phyloP scores from a whole-genome alignment of 371 early-diverging fungal species.

The Rhizomucor miehei region DNA sequence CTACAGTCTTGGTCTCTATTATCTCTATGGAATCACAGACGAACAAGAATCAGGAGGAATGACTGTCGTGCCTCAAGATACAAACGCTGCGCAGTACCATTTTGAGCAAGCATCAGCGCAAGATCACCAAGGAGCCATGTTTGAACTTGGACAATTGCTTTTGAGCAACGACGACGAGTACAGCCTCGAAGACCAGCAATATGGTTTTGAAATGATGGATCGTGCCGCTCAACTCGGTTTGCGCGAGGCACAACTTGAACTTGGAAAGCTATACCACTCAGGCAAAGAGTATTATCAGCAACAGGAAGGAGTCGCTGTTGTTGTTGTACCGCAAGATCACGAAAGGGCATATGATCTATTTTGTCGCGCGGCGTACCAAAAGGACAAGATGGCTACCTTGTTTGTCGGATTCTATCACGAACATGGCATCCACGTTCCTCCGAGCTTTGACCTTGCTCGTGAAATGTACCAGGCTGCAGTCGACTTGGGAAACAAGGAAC shows the following conservation, averaged over 20 bases:
- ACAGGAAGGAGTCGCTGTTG: neutral
- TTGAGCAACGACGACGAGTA: slow-evolving; percentile 12
- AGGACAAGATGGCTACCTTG: slow-evolving; percentile 28
- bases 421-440: slow-evolving; percentile 36
- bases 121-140: slow-evolving; percentile 35
- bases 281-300: slow-evolving; percentile 13
- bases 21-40: slow-evolving; percentile 24
- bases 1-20: slow-evolving; percentile 34
- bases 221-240: slow-evolving; percentile 27
- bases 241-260: slow-evolving; percentile 27
- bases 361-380: slow-evolving; percentile 31
- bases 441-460: slow-evolving; percentile 18
- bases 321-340: slow-evolving; percentile 29
- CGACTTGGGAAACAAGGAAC: slow-evolving; percentile 9
- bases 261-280: slow-evolving; percentile 33
- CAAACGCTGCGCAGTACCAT: slow-evolving; percentile 19
- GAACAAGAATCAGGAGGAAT: too few species aligned
- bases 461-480: slow-evolving; percentile 34
- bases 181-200: neutral
- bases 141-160: slow-evolving; percentile 26
- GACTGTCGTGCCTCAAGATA: slow-evolving; percentile 7
- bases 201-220: slow-evolving; percentile 23
- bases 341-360: slow-evolving; percentile 37
- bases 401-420: slow-evolving; percentile 41
- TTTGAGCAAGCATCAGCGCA: slow-evolving; percentile 34